Conservation (phyloP, 257 asterid genomes). For the Penstemon eatonii region DNA sequence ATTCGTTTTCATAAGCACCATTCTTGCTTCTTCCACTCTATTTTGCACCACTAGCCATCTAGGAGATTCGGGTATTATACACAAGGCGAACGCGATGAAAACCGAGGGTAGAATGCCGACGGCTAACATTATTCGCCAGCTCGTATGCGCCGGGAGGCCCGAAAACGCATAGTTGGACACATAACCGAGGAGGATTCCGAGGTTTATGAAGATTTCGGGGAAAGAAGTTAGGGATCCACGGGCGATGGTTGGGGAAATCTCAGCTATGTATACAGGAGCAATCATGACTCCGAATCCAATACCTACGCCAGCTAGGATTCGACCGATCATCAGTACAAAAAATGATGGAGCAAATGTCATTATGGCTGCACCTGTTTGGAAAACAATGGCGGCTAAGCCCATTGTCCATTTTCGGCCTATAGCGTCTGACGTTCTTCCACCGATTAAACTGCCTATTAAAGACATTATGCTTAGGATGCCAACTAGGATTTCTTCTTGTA, state of each 20-base stretch:
- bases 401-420: conserved; percentile 95
- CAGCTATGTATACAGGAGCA: conserved; percentile 90
- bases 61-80: conserved; percentile 83
- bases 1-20: conserved; percentile 66
- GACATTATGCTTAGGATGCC: conserved; percentile 81
- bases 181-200: conserved; percentile 84
- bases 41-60: conserved; percentile 78
- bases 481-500: conserved; percentile 71
- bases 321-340: conserved; percentile 63
- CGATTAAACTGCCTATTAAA: conserved; percentile 74
- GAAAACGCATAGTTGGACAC: conserved; percentile 82
- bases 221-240: conserved; percentile 87
- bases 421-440: conserved; percentile 81
- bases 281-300: conserved; percentile 91
- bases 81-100: conserved; percentile 69
- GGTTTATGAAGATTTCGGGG: conserved; percentile 83
- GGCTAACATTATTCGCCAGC: conserved; percentile 89
- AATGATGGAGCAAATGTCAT: conserved; percentile 81
- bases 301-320: conserved; percentile 80
- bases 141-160: conserved; percentile 61
- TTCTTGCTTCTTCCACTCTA: conserved; percentile 67
- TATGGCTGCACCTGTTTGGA: conserved; percentile 73
- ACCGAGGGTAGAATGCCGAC: conserved; percentile 79
- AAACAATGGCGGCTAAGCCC: conserved; percentile 78
- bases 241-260: conserved; percentile 72